Percentiles rank a stretch among this genome's conserved stretches.
Evolutionary conservation across 202 grass and related monocot species (phyloP).

Genomic region (Panicum hallii): DNA sequence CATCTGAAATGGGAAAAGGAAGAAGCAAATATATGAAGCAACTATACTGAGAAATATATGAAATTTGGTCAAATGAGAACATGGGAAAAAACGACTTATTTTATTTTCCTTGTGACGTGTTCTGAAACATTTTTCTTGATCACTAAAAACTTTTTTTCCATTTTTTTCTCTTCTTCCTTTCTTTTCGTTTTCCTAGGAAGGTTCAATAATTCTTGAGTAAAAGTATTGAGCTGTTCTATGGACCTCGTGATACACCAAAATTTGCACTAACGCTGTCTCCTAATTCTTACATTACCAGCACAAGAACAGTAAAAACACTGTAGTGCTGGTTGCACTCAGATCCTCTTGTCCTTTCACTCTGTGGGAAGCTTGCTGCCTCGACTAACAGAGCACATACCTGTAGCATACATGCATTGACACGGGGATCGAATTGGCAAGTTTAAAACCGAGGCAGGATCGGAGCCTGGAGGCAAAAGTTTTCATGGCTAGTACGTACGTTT

Average conservation of each 20-base stretch:
- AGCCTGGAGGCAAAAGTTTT: conserved; percentile 45
- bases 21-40: neutral
- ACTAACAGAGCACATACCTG: conserved; percentile 21
- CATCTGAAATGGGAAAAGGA: neutral
- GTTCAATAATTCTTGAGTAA: neutral
- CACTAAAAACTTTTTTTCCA: neutral
- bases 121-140: neutral
- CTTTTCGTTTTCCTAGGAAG: neutral
- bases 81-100: neutral
- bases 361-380: neutral
- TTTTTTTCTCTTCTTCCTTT: neutral
- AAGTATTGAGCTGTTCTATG: neutral
- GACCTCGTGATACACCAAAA: neutral
- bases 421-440: neutral
- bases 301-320: neutral
- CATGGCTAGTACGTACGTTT: conserved; percentile 48
- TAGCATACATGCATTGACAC: conserved; percentile 28
- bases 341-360: neutral
- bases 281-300: neutral
- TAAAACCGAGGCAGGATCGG: conserved; percentile 27
- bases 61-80: neutral
- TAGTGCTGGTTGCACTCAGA: neutral
- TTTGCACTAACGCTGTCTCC: neutral
- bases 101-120: neutral
- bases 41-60: neutral